phyloP scores from a whole-genome alignment of 2,329 filamentous ascomycete species.

The Pseudomassariella vexata region DNA sequence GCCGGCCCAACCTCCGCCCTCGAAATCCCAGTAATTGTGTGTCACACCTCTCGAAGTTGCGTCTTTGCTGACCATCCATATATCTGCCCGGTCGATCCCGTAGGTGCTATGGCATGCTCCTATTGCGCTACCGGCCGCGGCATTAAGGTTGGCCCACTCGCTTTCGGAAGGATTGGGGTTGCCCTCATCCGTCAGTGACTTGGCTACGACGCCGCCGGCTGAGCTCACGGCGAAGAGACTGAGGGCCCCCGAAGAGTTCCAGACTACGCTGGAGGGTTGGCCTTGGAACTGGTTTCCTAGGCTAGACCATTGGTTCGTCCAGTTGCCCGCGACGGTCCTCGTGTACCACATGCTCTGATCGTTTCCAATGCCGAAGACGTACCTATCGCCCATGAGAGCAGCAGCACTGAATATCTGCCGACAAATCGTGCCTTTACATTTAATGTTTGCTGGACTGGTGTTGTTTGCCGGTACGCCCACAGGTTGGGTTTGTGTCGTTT shows the following conservation, averaged over 20 bases:
- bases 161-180: too few species aligned
- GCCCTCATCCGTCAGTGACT: not conserved
- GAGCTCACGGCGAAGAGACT: not conserved
- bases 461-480: too few species aligned
- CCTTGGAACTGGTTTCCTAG: not conserved
- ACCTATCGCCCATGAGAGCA: not conserved
- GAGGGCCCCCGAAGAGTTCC: not conserved
- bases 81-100: not conserved
- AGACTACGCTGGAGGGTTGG: not conserved
- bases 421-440: conserved; percentile 1
- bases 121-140: not conserved
- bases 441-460: not conserved
- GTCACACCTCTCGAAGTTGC: not conserved
- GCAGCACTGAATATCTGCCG: not conserved
- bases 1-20: not conserved
- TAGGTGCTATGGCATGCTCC: not conserved
- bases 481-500: too few species aligned
- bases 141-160: not conserved
- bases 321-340: not conserved
- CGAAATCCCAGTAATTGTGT: not conserved
- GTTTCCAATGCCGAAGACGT: not conserved
- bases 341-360: not conserved
- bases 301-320: not conserved
- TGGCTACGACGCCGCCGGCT: not conserved
- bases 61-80: not conserved